A percentile compares a stretch with the other conserved stretches of the same genome.
phyloP scores from a whole-genome alignment of 2,329 filamentous ascomycete species.

The Intubia oerlemansii region DNA sequence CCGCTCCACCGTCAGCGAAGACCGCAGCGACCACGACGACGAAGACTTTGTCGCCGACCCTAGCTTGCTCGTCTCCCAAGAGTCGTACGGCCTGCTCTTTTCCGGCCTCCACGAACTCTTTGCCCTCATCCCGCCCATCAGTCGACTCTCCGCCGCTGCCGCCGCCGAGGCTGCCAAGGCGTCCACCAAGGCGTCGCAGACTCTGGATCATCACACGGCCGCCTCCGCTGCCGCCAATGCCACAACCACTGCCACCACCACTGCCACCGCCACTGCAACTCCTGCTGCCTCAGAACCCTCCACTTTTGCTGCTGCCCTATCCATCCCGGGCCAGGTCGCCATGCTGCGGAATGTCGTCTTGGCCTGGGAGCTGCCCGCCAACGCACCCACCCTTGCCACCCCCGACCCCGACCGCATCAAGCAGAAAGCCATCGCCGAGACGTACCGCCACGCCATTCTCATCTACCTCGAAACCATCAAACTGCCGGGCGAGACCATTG shows the following conservation, averaged over 20 bases:
- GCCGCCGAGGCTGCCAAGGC: neutral
- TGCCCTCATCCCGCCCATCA: slow-evolving; percentile 6
- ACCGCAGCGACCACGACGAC: slow-evolving; percentile 3
- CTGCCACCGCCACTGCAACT: no score
- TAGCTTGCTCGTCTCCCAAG: slow-evolving; percentile 4
- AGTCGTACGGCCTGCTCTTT: slow-evolving; percentile 7
- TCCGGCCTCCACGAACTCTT: slow-evolving; percentile 8
- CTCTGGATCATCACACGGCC: no score
- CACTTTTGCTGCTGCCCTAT: no score
- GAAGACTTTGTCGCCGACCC: slow-evolving; percentile 8
- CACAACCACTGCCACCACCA: neutral
- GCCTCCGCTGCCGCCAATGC: no score
- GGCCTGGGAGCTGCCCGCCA: slow-evolving; percentile 6
- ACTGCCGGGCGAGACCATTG: neutral
- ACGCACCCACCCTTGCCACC: slow-evolving; percentile 1
- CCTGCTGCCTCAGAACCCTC: no score
- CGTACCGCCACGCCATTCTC: slow-evolving; percentile 7
- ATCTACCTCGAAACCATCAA: slow-evolving; percentile 6
- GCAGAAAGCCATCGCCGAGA: slow-evolving; percentile 7
- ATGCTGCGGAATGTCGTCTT: slow-evolving; percentile 4
- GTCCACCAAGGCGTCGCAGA: neutral
- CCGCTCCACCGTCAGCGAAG: slow-evolving; percentile 1
- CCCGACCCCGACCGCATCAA: slow-evolving; percentile 6
- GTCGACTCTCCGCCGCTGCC: slow-evolving; percentile 3
- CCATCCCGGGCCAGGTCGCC: neutral